Conservation (phyloP, 108 stramenopile species). For the Conticribra guillardii region DNA sequence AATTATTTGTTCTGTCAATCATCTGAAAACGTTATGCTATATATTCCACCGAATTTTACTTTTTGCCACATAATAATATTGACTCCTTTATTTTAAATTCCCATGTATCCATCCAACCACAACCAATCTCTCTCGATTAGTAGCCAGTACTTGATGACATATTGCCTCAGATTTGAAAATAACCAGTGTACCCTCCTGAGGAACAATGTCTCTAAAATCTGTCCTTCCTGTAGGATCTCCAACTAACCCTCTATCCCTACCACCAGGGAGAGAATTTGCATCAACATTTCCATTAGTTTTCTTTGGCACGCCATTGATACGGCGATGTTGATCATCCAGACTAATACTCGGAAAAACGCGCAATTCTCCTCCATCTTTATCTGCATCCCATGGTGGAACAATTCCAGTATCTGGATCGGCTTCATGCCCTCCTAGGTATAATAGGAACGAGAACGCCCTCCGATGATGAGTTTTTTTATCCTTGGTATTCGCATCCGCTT, state of each 20-base stretch:
- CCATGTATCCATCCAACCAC: constrained; percentile 15
- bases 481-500: background rate
- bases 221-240: constrained; percentile 4
- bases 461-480: too few relatives aligned
- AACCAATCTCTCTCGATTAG: constrained; percentile 7
- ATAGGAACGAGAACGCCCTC: constrained; percentile 8
- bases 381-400: constrained; percentile 1
- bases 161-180: constrained; percentile 19
- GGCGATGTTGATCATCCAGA: constrained; percentile 2
- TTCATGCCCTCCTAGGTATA: constrained; percentile 10
- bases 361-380: constrained; percentile 11
- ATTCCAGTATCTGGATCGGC: background rate
- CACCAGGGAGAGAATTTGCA: too few relatives aligned
- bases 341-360: constrained; percentile 5
- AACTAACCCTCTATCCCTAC: background rate
- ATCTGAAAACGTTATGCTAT: too few relatives aligned
- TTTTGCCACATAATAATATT: too few relatives aligned
- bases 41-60: too few relatives aligned
- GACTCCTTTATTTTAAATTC: background rate
- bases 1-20: too few relatives aligned
- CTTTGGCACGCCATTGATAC: background rate
- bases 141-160: constrained; percentile 15
- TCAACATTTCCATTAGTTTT: too few relatives aligned
- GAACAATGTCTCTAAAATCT: constrained; percentile 11
- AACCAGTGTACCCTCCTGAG: constrained; percentile 2